Evolutionary conservation across 176 grass and related monocot genomes (phyloP), one percentile per base, ranked within the genome.

Genomic region (Lolium rigidum): DNA sequence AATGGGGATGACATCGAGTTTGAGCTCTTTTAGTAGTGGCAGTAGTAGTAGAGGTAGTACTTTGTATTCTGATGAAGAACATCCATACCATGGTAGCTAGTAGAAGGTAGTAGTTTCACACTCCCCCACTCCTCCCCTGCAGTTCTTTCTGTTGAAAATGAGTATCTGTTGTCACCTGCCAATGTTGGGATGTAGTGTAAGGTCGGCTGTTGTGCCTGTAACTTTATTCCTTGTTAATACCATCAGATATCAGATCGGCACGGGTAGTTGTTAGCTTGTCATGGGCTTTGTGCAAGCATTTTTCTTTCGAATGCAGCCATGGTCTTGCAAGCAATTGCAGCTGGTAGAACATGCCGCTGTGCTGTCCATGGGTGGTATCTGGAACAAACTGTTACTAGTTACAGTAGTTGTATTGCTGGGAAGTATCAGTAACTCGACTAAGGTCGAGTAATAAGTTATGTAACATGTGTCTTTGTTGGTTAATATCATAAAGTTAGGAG

Each of bases 1-100:
- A 95, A 95, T 10, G 91, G 92, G 17, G 90, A 95, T 20, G 93
- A 98, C 44, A 94, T 98, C 8, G 91, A 95, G 85, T 98, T 98
- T 37, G 95, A 98, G 61, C 87, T 93, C 83, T 95, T 98, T 68
- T 98, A 98, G 89, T 70, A 28, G 52, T 87, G 17, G 59, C 57
- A 35, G 50, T 68, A 54, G 48, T 52, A 52, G 59, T 87, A 43
- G 66, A 41, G 39, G 31, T 74, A 54, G 65, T 90, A 73, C 69
- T 83, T 58, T 35, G 65, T 86, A 83, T 87, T 82, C 63, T 13
- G 75, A 84, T 20, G 78, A 83, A 82, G 70, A 56, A 86, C 37
- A 85, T 88, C 48, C 73, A 62, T 86, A 86, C 38, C 76, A 56
- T 48, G 85, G 71, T 91, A 88, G 85, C 52, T 81, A 71, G 81